Evolutionary conservation across 108 stramenopile species (phyloP).

Genomic region (Poteriospumella lacustris): DNA sequence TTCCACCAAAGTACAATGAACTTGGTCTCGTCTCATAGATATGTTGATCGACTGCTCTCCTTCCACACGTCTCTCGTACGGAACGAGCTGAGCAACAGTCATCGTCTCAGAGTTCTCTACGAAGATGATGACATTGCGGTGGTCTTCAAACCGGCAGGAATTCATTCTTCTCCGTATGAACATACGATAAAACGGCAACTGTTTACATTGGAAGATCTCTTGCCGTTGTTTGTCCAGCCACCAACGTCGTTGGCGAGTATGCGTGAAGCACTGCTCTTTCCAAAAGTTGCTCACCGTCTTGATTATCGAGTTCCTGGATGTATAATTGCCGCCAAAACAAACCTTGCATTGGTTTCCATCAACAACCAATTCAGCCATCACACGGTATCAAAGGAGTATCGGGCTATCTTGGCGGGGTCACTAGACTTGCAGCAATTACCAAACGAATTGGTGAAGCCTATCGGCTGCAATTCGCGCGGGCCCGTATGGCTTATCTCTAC

Average conservation of each 20-base stretch:
- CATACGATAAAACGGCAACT: neutral
- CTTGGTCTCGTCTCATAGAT: too few relatives aligned
- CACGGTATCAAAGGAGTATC: neutral
- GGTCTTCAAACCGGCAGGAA: constrained; percentile 2
- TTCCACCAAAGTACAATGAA: too few relatives aligned
- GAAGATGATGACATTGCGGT: constrained; percentile 10
- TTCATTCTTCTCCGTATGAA: neutral
- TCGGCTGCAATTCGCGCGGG: too few relatives aligned
- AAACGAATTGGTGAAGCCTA: too few relatives aligned
- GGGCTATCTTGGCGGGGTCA: neutral
- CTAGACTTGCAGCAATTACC: too few relatives aligned
- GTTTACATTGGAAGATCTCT: neutral
- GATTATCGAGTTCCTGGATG: neutral
- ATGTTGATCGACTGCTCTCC: too few relatives aligned
- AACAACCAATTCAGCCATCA: neutral
- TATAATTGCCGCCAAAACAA: neutral
- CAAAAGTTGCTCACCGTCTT: neutral
- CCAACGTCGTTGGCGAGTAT: neutral
- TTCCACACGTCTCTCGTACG: too few relatives aligned
- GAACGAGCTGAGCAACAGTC: neutral
- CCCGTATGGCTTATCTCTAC: too few relatives aligned
- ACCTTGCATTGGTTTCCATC: neutral
- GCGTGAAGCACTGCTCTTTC: neutral
- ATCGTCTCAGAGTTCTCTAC: neutral
- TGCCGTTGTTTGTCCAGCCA: neutral